Percentiles rank a stretch among this genome's conserved stretches.
These are phyloP conservation scores for Saprolegnia diclina DNA, from an alignment of 352 stramenopile genomes.

Conservation along the genomic window DNA sequence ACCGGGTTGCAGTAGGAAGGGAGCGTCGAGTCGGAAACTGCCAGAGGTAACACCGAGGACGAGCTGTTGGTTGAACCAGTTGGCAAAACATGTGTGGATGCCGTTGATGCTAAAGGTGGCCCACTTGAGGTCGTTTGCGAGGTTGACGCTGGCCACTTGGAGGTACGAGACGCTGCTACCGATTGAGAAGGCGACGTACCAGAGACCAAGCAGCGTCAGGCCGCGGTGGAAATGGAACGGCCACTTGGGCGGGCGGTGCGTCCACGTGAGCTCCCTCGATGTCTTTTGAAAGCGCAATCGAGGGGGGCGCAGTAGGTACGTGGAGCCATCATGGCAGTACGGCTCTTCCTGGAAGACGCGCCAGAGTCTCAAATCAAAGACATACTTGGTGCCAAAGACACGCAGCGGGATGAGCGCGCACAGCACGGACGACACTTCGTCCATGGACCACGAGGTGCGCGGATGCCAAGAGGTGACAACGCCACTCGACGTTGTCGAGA, in stretches of 20 bases:
- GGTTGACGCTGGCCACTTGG: constrained; percentile 6
- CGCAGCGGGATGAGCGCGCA: constrained; percentile 5
- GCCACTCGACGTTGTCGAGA: background rate
- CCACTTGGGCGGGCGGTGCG: no score
- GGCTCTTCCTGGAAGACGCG: background rate
- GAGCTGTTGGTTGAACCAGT: constrained; percentile 19
- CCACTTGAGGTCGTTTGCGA: constrained; percentile 18
- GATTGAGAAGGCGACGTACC: background rate
- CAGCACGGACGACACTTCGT: constrained; percentile 2
- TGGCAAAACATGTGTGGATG: constrained; percentile 4
- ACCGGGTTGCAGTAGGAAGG: background rate
- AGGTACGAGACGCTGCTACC: constrained; percentile 19
- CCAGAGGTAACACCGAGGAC: background rate
- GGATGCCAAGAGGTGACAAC: no score
- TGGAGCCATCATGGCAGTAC: no score
- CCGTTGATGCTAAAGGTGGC: constrained; percentile 7
- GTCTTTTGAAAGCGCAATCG: no score
- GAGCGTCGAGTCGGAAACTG: background rate
- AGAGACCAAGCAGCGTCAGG: no score
- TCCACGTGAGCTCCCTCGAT: no score
- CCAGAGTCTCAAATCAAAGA: constrained; percentile 19
- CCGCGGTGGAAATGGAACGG: no score
- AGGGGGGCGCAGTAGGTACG: no score
- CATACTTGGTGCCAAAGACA: background rate
- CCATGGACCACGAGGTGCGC: background rate